Evolutionary conservation across 805 yeast genomes (phyloP).

Genomic region (Wickerhamiella slavikovae): DNA sequence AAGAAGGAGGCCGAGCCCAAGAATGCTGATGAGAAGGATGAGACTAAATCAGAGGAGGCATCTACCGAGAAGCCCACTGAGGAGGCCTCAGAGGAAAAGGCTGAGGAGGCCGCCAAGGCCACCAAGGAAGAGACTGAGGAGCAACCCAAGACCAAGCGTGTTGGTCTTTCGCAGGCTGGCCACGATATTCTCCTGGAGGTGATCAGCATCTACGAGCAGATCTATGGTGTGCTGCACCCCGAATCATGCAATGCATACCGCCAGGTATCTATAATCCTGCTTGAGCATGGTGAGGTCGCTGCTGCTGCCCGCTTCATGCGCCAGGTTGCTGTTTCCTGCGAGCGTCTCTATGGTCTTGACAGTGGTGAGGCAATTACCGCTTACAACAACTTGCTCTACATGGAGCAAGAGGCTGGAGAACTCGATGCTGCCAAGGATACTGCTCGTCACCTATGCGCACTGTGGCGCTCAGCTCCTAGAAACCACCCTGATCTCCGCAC

Average conservation of each 20-base stretch:
- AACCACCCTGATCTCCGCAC: constrained; percentile 53
- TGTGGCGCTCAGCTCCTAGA: constrained; percentile 36
- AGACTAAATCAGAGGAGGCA: background rate
- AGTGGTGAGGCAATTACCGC: constrained; percentile 54
- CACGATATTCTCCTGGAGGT: constrained; percentile 47
- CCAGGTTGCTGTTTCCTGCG: constrained; percentile 50
- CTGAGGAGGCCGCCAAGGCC: too few species aligned
- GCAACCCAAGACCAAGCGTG: too few species aligned
- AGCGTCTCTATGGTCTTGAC: constrained; percentile 67
- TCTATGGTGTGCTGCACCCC: constrained; percentile 61
- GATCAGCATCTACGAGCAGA: constrained; percentile 54
- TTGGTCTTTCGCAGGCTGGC: too few species aligned
- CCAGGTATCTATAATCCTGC: constrained; percentile 43
- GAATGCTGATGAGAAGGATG: constrained; percentile 1
- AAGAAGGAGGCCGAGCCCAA: too few species aligned
- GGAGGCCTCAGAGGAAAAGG: constrained; percentile 4
- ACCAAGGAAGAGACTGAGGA: too few species aligned
- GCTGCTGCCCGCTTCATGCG: constrained; percentile 48
- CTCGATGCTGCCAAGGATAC: constrained; percentile 40
- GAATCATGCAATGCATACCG: constrained; percentile 56
- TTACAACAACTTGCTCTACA: constrained; percentile 51
- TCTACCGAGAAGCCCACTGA: background rate
- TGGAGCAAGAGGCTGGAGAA: constrained; percentile 42
- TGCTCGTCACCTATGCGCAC: constrained; percentile 35
- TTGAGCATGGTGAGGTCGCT: constrained; percentile 32